Base-by-base conservation (phyloP, 306 rosid genomes). In the Trichosanthes cucumerina region DNA sequence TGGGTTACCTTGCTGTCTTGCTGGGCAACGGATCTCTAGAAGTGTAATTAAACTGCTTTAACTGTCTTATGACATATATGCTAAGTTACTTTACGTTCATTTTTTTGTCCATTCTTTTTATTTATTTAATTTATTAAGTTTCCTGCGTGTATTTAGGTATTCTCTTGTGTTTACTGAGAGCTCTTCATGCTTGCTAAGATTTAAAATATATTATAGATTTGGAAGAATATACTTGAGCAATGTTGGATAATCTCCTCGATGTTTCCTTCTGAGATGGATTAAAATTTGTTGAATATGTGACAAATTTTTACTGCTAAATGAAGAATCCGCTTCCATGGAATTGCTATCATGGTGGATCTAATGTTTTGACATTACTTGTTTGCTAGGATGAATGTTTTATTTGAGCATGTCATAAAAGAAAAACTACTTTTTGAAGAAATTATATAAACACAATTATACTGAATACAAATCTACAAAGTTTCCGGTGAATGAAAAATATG, bases 1-100 rank as follows among this genome's bases (percentile, higher is more conserved):
- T 95, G 97, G 99, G 97, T 81, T 88, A 89, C 83, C 97, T 95
- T 79, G 99, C 99, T 83, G 97, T 88, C 74, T 64, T 92, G 85
- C 85, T 89, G 86, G 99, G 99, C 83, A 90, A 80, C 58, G 97
- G 99, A 75, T 92, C 97, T 66, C 83, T 95, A 69, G 97, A 95
- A 95, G 99, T 95, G 99, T 95, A 91, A 87, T 92, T 79, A 81
- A 66, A 71, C 80, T 81, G 60, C 82, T 78, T 79, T 47, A 72
- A 65, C 62, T 65, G 65, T 85, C 82, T 73, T 46, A 9, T 59
- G 58, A 28, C 80, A 15, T 78, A 11, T 62, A 6, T 33, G 44
- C 69, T 46, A 77, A 28, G 56, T 28, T 69, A 62, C 70, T 24
- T 59, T 41, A 43, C 3, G 24, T 31, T 53, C 19, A n/a, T 49